Evolutionary conservation across 1,284 basidiomycete genomes (phyloP), one percentile per base, ranked within the genome.

Genomic region (Phaffia rhodozyma): DNA sequence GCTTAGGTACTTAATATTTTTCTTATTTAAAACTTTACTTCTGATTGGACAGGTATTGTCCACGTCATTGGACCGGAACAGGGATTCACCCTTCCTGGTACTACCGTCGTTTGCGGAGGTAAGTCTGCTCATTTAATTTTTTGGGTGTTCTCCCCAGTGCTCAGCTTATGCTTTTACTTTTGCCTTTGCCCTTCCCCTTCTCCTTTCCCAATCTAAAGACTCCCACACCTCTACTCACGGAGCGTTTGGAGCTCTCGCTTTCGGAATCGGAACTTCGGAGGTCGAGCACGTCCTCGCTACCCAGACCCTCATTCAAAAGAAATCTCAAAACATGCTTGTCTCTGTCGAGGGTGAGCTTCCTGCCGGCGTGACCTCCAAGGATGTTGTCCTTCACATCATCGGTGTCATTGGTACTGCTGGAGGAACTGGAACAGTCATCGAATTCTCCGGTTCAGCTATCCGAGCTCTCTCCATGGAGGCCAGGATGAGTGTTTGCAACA

Each of bases 241-340:
- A 58, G 93, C 92, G 0, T 97, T 97, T 72, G 92, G 92, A 56
- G 92, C 93, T 58, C 83, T 96, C 68, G 92, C 92, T 0, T 97
- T 97, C 72, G 92, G 93, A 70, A 96, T 97, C 72, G 92, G 92
- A 53, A 96, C 92, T 5, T 93, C 91, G 60, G 92, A 97, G 75
- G 92, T 97, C 70, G 92, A 97, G 74, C 92, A 97, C 75, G 92
- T 97, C 70, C 85, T 97, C 66, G 92, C 93, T 5, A 97, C 93
- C 13, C 93, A 97, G 76, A 93, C 91, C 55, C 80, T 97, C 30
- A 79, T 91, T 66, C 93, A 96, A 76, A 86, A 83, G 73, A 94
- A 96, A 78, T 84, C 85, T 63, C 94, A 93, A 79, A 97, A 96
- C 78, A 94, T 97, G 92, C 86, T 89, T 60, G 87, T 96, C 71